These are phyloP conservation scores for Diplogelasinospora grovesii DNA, from an alignment of 495 filamentous ascomycete species.

Conservation along the genomic window DNA sequence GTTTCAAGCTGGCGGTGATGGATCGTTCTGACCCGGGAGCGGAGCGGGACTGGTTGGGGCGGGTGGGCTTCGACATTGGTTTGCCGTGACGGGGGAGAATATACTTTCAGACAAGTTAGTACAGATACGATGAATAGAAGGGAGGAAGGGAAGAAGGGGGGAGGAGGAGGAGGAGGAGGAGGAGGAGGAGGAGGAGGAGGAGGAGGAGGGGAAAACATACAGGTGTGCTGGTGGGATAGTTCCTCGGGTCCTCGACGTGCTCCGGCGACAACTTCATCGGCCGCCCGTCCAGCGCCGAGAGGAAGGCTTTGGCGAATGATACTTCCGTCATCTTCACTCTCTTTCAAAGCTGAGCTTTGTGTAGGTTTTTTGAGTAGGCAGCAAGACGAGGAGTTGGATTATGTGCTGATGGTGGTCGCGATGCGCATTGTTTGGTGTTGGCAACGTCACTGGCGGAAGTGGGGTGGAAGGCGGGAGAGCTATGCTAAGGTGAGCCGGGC, in stretches of 20 bases:
- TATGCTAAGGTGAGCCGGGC: no score
- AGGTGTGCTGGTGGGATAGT: conserved; percentile 59
- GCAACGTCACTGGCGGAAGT: no score
- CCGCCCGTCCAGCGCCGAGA: conserved; percentile 67
- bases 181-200: background rate
- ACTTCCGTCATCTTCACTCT: conserved; percentile 53
- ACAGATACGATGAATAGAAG: background rate
- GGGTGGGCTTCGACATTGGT: conserved; percentile 11
- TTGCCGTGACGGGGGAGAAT: conserved; percentile 32
- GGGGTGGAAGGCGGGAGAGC: no score
- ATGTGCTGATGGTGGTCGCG: background rate
- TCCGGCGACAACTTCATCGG: conserved; percentile 72
- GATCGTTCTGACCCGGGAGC: conserved; percentile 36
- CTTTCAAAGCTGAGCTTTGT: background rate
- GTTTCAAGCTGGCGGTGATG: conserved; percentile 60
- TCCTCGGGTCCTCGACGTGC: conserved; percentile 77
- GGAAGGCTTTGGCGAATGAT: conserved; percentile 74
- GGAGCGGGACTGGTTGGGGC: background rate
- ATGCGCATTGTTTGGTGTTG: no score
- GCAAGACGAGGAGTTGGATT: no score
- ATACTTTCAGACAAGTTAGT: conserved; percentile 24
- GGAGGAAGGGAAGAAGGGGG: background rate
- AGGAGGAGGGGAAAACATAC: conserved; percentile 45
- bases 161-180: background rate
- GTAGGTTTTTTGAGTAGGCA: background rate